phyloP scores from a whole-genome alignment of 2,329 filamentous ascomycete genomes.

The Claviceps sp. region DNA sequence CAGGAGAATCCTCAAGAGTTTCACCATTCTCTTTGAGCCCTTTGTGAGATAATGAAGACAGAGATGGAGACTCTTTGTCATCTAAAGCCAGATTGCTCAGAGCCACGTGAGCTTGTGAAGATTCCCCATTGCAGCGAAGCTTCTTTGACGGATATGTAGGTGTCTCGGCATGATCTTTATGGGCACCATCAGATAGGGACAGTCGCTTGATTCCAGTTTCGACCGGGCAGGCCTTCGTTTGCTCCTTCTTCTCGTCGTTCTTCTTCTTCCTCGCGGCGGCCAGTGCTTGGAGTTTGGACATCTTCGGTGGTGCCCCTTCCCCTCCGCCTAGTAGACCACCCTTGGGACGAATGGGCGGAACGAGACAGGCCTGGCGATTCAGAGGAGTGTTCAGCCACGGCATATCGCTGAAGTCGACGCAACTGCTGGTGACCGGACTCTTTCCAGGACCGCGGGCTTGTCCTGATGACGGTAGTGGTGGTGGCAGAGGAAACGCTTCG shows the following conservation, averaged over 20 bases:
- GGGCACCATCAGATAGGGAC: slow-evolving; percentile 15
- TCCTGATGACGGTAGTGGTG: not conserved
- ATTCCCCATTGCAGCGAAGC: slow-evolving; percentile 7
- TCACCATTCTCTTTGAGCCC: no score
- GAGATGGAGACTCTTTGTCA: not conserved
- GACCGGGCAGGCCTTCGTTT: slow-evolving; percentile 13
- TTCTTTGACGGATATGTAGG: slow-evolving; percentile 11
- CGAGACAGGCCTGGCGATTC: slow-evolving; percentile 50
- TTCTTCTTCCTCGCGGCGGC: slow-evolving; percentile 80
- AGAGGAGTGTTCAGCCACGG: slow-evolving; percentile 69
- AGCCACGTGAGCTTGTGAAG: not conserved
- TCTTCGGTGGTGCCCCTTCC: slow-evolving; percentile 48
- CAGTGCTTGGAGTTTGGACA: slow-evolving; percentile 83
- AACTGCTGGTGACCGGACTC: not conserved
- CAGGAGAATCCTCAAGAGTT: not conserved
- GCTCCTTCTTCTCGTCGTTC: slow-evolving; percentile 45
- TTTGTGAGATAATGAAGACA: not conserved
- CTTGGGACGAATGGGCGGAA: slow-evolving; percentile 39
- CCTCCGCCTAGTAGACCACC: slow-evolving; percentile 70
- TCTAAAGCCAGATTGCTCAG: not conserved
- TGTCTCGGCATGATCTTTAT: slow-evolving; percentile 16
- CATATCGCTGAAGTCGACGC: slow-evolving; percentile 60
- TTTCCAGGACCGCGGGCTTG: not conserved
- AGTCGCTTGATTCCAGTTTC: slow-evolving; percentile 18
- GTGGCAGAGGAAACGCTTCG: not conserved